Base-by-base conservation (phyloP, 2,329 filamentous ascomycete genomes). In the Xylariaceae sp. region DNA sequence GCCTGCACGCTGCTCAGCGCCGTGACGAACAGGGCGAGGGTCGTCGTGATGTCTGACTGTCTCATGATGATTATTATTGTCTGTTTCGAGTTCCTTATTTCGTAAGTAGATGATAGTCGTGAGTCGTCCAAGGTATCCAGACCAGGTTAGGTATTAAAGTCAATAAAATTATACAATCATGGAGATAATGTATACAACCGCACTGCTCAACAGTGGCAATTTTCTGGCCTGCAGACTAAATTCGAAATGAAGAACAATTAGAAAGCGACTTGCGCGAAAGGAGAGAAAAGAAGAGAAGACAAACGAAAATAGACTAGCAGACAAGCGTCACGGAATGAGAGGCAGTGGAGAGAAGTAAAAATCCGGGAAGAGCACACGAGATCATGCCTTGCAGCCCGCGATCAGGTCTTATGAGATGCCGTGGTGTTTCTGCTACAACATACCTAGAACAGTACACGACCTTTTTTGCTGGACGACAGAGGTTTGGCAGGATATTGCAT, bases 211-310 rank as follows among this genome's bases (percentile, higher is more conserved):
- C 44, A 50, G 53, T 51, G 36, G 19, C 17, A 42, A 36, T 39
- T 48, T 19, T 39, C 52, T 48, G 58, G 53, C 57, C 57, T 48
- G 57, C 56, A 58, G 55, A 52, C 41, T 30, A 46, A 47, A 40
- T 35, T 27, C 5, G 18, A 30, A 43, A 39, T 27, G 15, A 40
- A 48, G 51, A 45, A 45, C 22, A 50, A 47, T 38, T 42, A 44
- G 30, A 18, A 42, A 52, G 52, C 48, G 48, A 40, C 52, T 54
- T 27, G 48, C 48, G 48, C 52, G 19, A 45, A 33, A 17, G 45
- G 41, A 46, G 38, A 33, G 11, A 51, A 42, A 39, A 47, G 36
- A 19, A 49, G 33, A 45, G 36, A 32, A 17, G 42, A 44, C 44
- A 49, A 12, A 6, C 27, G 43, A 47, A 55, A 52, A 47, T 49